phyloP scores from a whole-genome alignment of 2,329 filamentous ascomycete genomes.

The Hymenoscyphus fructigenus region DNA sequence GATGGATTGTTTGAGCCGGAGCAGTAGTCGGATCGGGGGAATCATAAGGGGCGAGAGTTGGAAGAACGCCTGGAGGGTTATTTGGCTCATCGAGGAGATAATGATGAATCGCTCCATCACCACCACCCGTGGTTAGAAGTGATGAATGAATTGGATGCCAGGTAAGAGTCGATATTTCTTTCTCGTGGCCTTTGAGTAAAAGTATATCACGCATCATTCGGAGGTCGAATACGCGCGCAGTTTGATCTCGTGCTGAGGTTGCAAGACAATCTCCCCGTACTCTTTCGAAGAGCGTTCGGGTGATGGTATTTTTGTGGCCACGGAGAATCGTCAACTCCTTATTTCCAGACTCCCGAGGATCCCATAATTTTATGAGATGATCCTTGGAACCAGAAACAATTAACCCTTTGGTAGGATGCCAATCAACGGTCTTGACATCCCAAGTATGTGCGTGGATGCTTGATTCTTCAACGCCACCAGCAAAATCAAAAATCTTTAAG shows the following conservation, averaged over 20 bases:
- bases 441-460: constrained; percentile 91
- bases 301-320: constrained; percentile 96
- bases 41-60: constrained; percentile 80
- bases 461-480: constrained; percentile 77
- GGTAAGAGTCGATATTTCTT: constrained; percentile 86
- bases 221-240: constrained; percentile 88
- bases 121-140: constrained; percentile 84
- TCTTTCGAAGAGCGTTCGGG: constrained; percentile 86
- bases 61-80: constrained; percentile 68
- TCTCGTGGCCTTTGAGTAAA: constrained; percentile 89
- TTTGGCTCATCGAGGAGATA: constrained; percentile 97
- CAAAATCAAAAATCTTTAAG: constrained; percentile 96
- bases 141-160: constrained; percentile 95
- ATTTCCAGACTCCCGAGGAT: constrained; percentile 59
- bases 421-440: constrained; percentile 96
- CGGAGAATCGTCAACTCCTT: constrained; percentile 76
- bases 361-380: constrained; percentile 96
- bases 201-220: constrained; percentile 98
- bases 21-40: constrained; percentile 75
- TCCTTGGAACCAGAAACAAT: constrained; percentile 97
- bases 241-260: constrained; percentile 90
- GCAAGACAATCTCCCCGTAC: constrained; percentile 82
- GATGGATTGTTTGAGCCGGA: constrained; percentile 86
- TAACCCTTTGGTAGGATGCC: constrained; percentile 93
- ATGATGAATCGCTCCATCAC: constrained; percentile 86